Percentiles rank a stretch among this genome's conserved stretches.
Evolutionary conservation across 768 basidiomycete genomes (phyloP).

Genomic region (Agrocybe chaxingu): DNA sequence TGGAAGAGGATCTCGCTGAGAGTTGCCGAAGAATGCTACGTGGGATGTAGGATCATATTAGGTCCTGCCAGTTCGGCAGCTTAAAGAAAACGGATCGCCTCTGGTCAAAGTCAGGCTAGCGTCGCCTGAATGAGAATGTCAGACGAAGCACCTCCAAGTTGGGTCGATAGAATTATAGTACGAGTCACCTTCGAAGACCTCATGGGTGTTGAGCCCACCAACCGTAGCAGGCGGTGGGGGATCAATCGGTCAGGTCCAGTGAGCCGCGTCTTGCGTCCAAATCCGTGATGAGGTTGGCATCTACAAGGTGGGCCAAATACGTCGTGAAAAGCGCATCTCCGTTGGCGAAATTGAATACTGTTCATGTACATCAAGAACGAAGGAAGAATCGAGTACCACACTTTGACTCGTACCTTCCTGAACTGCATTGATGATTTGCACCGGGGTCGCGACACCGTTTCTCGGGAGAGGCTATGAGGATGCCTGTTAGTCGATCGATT

Average conservation of each 20-base stretch:
- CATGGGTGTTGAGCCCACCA: slow-evolving; percentile 18
- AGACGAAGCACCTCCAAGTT: too few species aligned
- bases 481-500: too few species aligned
- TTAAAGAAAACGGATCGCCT: too few species aligned
- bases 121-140: too few species aligned
- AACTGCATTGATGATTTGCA: slow-evolving; percentile 10
- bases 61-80: too few species aligned
- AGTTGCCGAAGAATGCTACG: slow-evolving; percentile 14
- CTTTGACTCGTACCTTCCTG: slow-evolving; percentile 11
- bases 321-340: background rate
- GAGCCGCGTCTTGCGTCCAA: slow-evolving; percentile 10
- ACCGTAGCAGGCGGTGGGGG: slow-evolving; percentile 19
- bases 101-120: too few species aligned
- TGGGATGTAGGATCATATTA: too few species aligned
- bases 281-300: slow-evolving; percentile 8
- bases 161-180: background rate
- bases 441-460: slow-evolving; percentile 10
- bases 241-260: slow-evolving; percentile 18
- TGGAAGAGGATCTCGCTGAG: slow-evolving; percentile 20
- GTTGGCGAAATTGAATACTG: background rate
- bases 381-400: too few species aligned
- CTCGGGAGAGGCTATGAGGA: slow-evolving; percentile 13
- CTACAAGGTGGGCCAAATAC: too few species aligned
- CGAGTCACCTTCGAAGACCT: slow-evolving; percentile 19
- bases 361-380: too few species aligned